Conservation (phyloP, 805 yeast species). For the Saturnispora gosingensis region DNA sequence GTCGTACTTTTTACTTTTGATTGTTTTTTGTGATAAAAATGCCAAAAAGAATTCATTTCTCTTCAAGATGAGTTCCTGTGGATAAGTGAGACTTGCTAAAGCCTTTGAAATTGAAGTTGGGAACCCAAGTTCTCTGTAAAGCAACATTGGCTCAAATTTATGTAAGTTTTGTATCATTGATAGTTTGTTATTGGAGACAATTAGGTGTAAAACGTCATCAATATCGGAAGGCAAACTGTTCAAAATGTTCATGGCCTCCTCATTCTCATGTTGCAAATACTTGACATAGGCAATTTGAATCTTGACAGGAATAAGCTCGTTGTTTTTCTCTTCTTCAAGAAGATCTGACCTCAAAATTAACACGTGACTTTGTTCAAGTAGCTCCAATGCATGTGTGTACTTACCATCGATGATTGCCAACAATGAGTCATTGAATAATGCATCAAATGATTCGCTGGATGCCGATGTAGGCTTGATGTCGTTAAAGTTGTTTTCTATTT, state of each 20-base stretch:
- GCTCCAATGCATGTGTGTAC: conserved; percentile 30
- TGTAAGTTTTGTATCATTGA: conserved; percentile 18
- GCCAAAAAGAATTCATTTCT: conserved; percentile 39
- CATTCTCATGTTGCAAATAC: conserved; percentile 28
- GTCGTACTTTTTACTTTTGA: conserved; percentile 15
- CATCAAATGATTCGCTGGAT: conserved; percentile 38
- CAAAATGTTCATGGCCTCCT: conserved; percentile 31
- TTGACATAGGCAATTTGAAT: conserved; percentile 52
- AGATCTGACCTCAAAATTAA: conserved; percentile 31
- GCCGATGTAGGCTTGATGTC: background rate
- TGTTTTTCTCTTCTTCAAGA: conserved; percentile 37
- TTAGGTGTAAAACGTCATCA: conserved; percentile 33
- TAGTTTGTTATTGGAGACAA: conserved; percentile 37
- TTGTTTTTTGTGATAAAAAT: conserved; percentile 29
- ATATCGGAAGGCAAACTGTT: conserved; percentile 26
- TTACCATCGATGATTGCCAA: conserved; percentile 36
- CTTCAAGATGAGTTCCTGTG: conserved; percentile 33
- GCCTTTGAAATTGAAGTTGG: conserved; percentile 23
- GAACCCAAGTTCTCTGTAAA: conserved; percentile 25
- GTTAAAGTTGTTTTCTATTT: conserved; percentile 8
- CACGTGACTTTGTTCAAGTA: conserved; percentile 22
- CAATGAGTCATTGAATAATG: conserved; percentile 50
- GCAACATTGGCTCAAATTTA: conserved; percentile 17
- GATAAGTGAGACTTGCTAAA: conserved; percentile 27
- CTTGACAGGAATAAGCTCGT: conserved; percentile 52